These are phyloP conservation scores for Ophiostoma sp. DNA, from an alignment of 2,329 filamentous ascomycete species.

Conservation along the genomic window DNA sequence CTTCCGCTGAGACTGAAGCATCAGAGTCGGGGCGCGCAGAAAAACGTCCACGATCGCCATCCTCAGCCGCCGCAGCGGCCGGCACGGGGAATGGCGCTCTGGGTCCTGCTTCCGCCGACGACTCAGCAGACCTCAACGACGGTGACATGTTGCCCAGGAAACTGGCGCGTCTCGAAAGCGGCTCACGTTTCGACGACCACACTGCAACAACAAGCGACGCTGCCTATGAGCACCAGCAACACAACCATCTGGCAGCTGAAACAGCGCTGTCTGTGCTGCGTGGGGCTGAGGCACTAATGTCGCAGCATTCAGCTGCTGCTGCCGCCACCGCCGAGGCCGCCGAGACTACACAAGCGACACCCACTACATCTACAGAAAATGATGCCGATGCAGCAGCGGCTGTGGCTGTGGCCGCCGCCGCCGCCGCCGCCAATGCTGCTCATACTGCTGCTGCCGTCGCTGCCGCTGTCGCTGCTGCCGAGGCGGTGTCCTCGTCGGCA, in stretches of 20 bases:
- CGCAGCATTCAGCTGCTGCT: conserved; percentile 17
- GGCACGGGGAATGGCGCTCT: background rate
- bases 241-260: conserved; percentile 48
- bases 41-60: background rate
- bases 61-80: no score
- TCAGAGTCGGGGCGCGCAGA: background rate
- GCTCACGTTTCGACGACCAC: conserved; percentile 24
- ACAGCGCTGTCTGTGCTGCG: conserved; percentile 38
- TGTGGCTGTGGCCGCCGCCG: conserved; percentile 18
- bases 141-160: conserved; percentile 45
- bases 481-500: conserved; percentile 31
- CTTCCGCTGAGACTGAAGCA: background rate
- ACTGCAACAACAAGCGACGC: background rate
- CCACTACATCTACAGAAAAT: conserved; percentile 25
- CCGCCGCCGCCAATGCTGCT: conserved; percentile 17
- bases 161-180: conserved; percentile 44
- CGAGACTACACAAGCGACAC: background rate
- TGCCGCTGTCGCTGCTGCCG: conserved; percentile 19
- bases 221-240: background rate
- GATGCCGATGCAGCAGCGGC: conserved; percentile 23
- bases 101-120: conserved; percentile 23
- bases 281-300: conserved; percentile 24
- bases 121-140: conserved; percentile 14
- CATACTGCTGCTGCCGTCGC: conserved; percentile 12
- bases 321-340: conserved; percentile 35